phyloP scores from a whole-genome alignment of 148 eudicot species.

The Tetragonia tetragonoides region DNA sequence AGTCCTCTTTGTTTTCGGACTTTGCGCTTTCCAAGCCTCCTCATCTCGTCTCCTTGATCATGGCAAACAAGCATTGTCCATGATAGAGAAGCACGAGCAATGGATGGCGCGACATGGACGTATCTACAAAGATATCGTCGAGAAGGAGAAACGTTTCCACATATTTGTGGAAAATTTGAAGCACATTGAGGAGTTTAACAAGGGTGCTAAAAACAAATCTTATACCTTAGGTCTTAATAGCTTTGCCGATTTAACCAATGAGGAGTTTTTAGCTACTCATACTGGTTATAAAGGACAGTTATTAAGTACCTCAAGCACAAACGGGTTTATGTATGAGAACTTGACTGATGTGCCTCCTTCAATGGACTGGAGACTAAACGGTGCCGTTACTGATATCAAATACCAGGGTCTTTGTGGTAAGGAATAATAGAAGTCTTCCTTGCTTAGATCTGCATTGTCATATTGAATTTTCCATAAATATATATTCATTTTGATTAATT shows the following conservation, averaged over 20 bases:
- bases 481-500: background rate
- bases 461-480: no score
- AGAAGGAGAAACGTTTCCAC: conserved; percentile 37
- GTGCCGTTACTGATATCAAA: conserved; percentile 42
- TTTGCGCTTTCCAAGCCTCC: background rate
- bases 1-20: background rate
- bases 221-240: conserved; percentile 34
- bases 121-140: conserved; percentile 29
- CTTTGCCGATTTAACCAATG: conserved; percentile 48
- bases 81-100: conserved; percentile 34
- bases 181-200: conserved; percentile 30
- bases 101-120: conserved; percentile 50
- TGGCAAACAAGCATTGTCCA: conserved; percentile 2
- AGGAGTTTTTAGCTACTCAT: conserved; percentile 37
- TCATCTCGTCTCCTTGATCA: conserved; percentile 18
- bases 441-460: no score
- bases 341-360: background rate
- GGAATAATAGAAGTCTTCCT: background rate
- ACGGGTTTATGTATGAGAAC: conserved; percentile 19
- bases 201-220: background rate
- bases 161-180: conserved; percentile 46
- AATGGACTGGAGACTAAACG: conserved; percentile 50
- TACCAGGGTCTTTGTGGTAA: conserved; percentile 46
- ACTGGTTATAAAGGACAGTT: conserved; percentile 31
- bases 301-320: no score